These are phyloP conservation scores for Trichosporon coremiiforme DNA, from an alignment of 1,284 basidiomycete genomes.

Conservation along the genomic window DNA sequence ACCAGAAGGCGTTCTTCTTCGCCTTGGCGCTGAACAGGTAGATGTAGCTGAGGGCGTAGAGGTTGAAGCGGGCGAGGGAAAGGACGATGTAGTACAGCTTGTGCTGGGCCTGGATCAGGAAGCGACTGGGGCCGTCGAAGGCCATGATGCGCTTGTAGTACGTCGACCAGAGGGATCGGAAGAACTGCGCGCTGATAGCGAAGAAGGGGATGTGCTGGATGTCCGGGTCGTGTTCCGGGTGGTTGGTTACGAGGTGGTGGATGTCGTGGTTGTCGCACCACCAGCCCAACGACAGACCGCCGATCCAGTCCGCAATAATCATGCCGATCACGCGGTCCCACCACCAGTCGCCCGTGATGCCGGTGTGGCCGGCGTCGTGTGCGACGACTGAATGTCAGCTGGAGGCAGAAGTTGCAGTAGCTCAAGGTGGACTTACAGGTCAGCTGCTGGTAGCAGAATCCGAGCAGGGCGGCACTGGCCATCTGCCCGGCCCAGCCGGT, in stretches of 20 bases:
- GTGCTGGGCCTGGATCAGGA: constrained; percentile 80
- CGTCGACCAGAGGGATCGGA: constrained; percentile 82
- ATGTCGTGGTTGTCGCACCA: constrained; percentile 98
- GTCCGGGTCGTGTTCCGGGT: constrained; percentile 91
- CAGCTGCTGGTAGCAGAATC: constrained; percentile 91
- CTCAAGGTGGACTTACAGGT: constrained; percentile 57
- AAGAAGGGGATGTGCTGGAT: constrained; percentile 93
- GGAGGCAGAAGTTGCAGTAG: not conserved
- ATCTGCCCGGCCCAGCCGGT: constrained; percentile 58
- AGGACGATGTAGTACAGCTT: constrained; percentile 91
- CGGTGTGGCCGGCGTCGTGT: constrained; percentile 94
- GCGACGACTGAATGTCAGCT: constrained; percentile 63
- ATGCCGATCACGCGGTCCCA: constrained; percentile 79
- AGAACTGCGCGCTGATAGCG: constrained; percentile 85
- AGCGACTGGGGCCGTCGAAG: constrained; percentile 71
- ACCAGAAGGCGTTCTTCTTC: constrained; percentile 52
- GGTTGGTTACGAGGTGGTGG: constrained; percentile 96
- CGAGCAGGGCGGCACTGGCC: constrained; percentile 76
- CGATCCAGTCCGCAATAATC: constrained; percentile 72
- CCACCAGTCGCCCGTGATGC: constrained; percentile 85
- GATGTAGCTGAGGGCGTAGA: constrained; percentile 83
- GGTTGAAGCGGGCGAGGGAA: constrained; percentile 90
- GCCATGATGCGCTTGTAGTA: constrained; percentile 89
- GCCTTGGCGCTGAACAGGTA: constrained; percentile 64
- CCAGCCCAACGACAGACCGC: constrained; percentile 93